Evolutionary conservation across 208 protist species (phyloP), one percentile per base, ranked within the genome.

Genomic region (Trypanosoma melophagium): DNA sequence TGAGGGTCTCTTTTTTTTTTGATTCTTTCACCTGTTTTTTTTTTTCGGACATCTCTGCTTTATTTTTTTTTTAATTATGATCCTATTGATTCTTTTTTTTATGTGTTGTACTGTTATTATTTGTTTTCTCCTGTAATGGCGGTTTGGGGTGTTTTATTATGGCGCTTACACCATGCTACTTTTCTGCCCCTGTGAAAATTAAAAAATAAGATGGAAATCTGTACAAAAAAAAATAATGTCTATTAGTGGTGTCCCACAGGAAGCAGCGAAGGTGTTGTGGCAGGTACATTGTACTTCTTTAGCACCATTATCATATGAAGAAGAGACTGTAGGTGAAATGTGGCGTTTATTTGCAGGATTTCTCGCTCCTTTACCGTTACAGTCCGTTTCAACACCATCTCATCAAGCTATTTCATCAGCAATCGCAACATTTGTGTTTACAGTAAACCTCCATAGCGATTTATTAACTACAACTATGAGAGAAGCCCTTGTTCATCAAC

Each of bases 301-400:
- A 22, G 64, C 69, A 31, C 62, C 73, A 14, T 47, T 78, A 14
- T 66, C 62, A 12, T 88, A 87, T 78, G 84, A 69, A 7, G 88
- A 94, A 31, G 57, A 73, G 17, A 71, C 88, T 41, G 84, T 94
- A 17, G 65, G 77, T 45, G 74, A 86, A 54, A 81, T 94, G 79
- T 94, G 88, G 85, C 69, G 74, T 19, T 56, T 90, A 25, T 94
- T 91, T 68, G 76, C 74, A 9, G 76, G 83, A 2, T 64, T 91
- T 47, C 68, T 90, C 35, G 53, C 60, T 13, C 25, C 65, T 9
- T 53, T 83, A 28, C 66, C 74, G 21, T 45, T 89, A 31, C 60
- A 81, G 57, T 72, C 83, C 4, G 64, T 85, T 31, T 14, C 70
- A 3, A 22, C 57, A 22, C 56, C 56, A 42, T 56, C 2, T 13